phyloP scores from a whole-genome alignment of 2,329 filamentous ascomycete species.

The Ophiostoma sp. region DNA sequence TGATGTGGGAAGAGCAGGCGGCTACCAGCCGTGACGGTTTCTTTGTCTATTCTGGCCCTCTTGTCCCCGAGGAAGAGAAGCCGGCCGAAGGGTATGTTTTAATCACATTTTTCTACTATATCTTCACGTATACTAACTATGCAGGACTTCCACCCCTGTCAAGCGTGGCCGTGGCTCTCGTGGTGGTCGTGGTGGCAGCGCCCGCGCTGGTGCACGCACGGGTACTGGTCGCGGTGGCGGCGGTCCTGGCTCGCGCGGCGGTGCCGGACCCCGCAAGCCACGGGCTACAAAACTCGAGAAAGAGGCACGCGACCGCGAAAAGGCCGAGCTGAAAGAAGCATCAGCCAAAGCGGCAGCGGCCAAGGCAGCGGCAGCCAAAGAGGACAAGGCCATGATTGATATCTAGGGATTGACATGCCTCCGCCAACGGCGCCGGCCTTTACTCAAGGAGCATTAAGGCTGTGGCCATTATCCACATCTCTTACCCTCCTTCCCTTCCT shows the following conservation, averaged over 20 bases:
- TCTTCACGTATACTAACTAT: not conserved
- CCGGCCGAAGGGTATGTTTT: slow-evolving; percentile 48
- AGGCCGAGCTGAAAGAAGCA: slow-evolving; percentile 53
- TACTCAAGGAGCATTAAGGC: no score
- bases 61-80: slow-evolving; percentile 83
- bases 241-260: slow-evolving; percentile 68
- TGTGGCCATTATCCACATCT: no score
- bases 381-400: slow-evolving; percentile 26
- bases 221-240: slow-evolving; percentile 26
- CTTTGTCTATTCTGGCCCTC: slow-evolving; percentile 92
- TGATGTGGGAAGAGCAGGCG: slow-evolving; percentile 92
- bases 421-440: not conserved
- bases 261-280: slow-evolving; percentile 62
- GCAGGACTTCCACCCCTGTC: slow-evolving; percentile 65
- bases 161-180: slow-evolving; percentile 58
- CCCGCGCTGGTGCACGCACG: slow-evolving; percentile 45
- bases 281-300: slow-evolving; percentile 82
- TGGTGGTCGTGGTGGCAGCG: slow-evolving; percentile 40
- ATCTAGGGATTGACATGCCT: slow-evolving; percentile 13
- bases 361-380: slow-evolving; percentile 18
- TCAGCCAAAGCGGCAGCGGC: slow-evolving; percentile 16
- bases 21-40: slow-evolving; percentile 93
- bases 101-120: slow-evolving; percentile 16
- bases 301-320: slow-evolving; percentile 69
- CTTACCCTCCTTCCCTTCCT: not conserved